Conservation (phyloP, 2,329 filamentous ascomycete genomes). For the Hymenoscyphus salicellus region DNA sequence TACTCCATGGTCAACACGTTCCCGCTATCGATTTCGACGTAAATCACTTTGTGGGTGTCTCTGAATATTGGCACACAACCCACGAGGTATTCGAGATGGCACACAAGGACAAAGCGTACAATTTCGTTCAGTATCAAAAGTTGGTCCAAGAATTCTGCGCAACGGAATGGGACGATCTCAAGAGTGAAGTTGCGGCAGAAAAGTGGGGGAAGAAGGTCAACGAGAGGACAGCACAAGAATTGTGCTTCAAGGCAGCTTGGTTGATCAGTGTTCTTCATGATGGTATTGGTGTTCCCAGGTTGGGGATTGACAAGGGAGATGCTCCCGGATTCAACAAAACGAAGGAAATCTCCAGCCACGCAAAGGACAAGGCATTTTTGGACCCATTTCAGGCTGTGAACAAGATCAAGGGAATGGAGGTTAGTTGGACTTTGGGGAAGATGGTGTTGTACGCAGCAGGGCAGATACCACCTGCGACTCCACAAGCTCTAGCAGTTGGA, state of each 20-base stretch:
- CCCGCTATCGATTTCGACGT: slow-evolving; percentile 95
- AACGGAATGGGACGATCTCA: slow-evolving; percentile 76
- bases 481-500: slow-evolving; percentile 71
- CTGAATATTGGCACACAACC: slow-evolving; percentile 98
- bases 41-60: slow-evolving; percentile 96
- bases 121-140: slow-evolving; percentile 84
- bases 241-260: slow-evolving; percentile 98
- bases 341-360: slow-evolving; percentile 63
- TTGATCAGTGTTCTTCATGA: slow-evolving; percentile 94
- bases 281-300: slow-evolving; percentile 86
- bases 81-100: slow-evolving; percentile 85
- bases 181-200: slow-evolving; percentile 59
- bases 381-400: slow-evolving; percentile 90
- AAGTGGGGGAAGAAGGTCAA: slow-evolving; percentile 75
- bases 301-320: slow-evolving; percentile 67
- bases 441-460: slow-evolving; percentile 94
- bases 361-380: slow-evolving; percentile 71
- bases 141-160: slow-evolving; percentile 82
- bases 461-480: slow-evolving; percentile 67
- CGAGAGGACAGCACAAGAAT: slow-evolving; percentile 71
- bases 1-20: slow-evolving; percentile 87
- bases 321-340: slow-evolving; percentile 62
- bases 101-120: slow-evolving; percentile 75
- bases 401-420: slow-evolving; percentile 85
- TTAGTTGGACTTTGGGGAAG: slow-evolving; percentile 96